phyloP scores from a whole-genome alignment of 768 basidiomycete genomes.

The Chalciporus piperatus region DNA sequence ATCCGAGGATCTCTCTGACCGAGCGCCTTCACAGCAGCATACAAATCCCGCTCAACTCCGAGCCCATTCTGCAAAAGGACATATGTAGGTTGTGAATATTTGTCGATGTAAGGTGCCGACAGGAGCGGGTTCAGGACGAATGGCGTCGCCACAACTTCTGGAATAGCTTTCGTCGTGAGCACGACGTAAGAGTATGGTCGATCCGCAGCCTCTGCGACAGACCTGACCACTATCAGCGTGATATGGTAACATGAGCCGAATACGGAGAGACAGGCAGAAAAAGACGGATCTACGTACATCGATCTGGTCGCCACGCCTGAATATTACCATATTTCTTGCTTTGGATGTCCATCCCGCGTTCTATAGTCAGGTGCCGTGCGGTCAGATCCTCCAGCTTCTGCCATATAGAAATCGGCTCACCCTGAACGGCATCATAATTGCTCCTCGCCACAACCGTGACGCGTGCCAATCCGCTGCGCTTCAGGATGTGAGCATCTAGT shows the following conservation, averaged over 20 bases:
- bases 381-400: not conserved
- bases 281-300: slow-evolving; percentile 38
- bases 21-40: slow-evolving; percentile 46
- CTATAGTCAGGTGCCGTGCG: slow-evolving; percentile 32
- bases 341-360: slow-evolving; percentile 51
- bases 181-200: slow-evolving; percentile 62
- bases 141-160: slow-evolving; percentile 59
- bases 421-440: slow-evolving; percentile 56
- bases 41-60: slow-evolving; percentile 58
- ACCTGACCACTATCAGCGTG: slow-evolving; percentile 49
- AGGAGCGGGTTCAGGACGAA: slow-evolving; percentile 56
- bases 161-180: slow-evolving; percentile 67
- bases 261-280: slow-evolving; percentile 17
- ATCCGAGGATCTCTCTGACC: slow-evolving; percentile 46
- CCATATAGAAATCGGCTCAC: slow-evolving; percentile 27
- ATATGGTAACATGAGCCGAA: slow-evolving; percentile 1
- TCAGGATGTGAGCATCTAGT: slow-evolving; percentile 54
- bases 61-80: slow-evolving; percentile 72
- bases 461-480: slow-evolving; percentile 54
- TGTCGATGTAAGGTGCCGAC: slow-evolving; percentile 42
- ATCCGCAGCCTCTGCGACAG: slow-evolving; percentile 60
- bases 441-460: slow-evolving; percentile 75
- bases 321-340: slow-evolving; percentile 60
- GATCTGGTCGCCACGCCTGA: slow-evolving; percentile 59
- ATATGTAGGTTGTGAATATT: slow-evolving; percentile 52